Evolutionary conservation across 371 early-diverging fungal species (phyloP), one percentile per base, ranked within the genome.

Genomic region (Mucor indicus): DNA sequence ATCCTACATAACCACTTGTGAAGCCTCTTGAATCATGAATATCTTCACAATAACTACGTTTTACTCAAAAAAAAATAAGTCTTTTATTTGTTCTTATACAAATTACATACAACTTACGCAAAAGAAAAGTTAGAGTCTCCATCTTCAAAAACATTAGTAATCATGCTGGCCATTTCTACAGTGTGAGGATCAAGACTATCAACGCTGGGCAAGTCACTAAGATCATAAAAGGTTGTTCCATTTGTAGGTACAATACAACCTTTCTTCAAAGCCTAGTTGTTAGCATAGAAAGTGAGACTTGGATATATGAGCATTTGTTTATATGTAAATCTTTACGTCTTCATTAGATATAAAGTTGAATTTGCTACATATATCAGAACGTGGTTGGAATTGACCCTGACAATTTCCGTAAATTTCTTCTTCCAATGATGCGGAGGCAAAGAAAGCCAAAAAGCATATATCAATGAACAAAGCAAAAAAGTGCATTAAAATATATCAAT

Each of bases 1-100:
- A 83, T 27, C 78, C 78, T 15, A 74, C 76, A 46, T 73, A 74
- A 5, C 80, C 80, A 15, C 62, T 56, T 2, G 73, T 72, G 25
- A 47, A 72, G 1, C 73, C 73, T 45, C 73, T 59, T 21, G 46
- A 48, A 44, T 73, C 73, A 11, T 64, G 57, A 40, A 73, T 69
- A 49, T 69, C 54, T 6, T 30, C 20, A 27, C 65, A 64, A 13
- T 53, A 60, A 5, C 69, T 68, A 51, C 24, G 17, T 11, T 38
- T 23, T 12, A 32, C 17, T 38, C 13, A 22, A 24, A 29, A 15
- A 6, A 9, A 44, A 27, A 44, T n/a, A 9, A 16, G 25, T 12
- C 13, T 4, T 27, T 29, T 12, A 29, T 35, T 35, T 9, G 29
- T 29, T 29, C 11, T 29, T 29, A 29, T 29, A 29, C 5, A 29